Conservation (phyloP, 192 early-diverging fungal genomes). For the Helicostylum pulchrum region DNA sequence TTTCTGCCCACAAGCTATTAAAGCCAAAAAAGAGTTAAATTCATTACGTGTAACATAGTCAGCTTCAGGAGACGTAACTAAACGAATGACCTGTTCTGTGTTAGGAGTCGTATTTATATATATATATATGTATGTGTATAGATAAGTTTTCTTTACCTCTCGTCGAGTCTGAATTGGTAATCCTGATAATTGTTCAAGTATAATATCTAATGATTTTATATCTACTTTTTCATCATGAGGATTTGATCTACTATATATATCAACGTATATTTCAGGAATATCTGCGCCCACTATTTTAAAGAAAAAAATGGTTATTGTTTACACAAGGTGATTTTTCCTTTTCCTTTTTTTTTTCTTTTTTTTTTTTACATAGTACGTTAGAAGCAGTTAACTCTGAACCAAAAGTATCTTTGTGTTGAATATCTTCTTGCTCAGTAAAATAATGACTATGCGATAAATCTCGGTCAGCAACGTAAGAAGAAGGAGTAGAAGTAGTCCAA, state of each 20-base stretch:
- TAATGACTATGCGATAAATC: too few relatives aligned
- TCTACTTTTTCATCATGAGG: constrained; percentile 44
- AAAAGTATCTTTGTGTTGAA: neutral
- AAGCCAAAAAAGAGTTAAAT: constrained; percentile 68
- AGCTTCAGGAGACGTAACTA: constrained; percentile 44
- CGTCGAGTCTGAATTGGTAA: constrained; percentile 36
- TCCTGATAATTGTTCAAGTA: constrained; percentile 24
- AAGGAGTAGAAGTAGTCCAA: neutral
- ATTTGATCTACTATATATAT: constrained; percentile 43
- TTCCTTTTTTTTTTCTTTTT: neutral
- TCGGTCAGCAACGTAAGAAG: neutral
- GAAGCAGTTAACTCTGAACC: constrained; percentile 4
- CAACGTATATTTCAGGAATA: constrained; percentile 45
- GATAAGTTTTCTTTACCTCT: constrained; percentile 27
- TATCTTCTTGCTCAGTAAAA: neutral
- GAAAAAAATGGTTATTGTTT: neutral
- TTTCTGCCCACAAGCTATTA: constrained; percentile 73
- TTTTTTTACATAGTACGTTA: neutral
- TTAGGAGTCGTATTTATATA: neutral
- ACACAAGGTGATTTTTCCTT: neutral
- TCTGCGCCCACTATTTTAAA: constrained; percentile 39
- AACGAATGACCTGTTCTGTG: constrained; percentile 40
- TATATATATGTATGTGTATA: neutral
- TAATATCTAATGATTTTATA: constrained; percentile 41
- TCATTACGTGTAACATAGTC: constrained; percentile 56